Percentiles rank a stretch among this genome's conserved stretches.
phyloP scores from a whole-genome alignment of 805 yeast genomes.

The Millerago galiae region DNA sequence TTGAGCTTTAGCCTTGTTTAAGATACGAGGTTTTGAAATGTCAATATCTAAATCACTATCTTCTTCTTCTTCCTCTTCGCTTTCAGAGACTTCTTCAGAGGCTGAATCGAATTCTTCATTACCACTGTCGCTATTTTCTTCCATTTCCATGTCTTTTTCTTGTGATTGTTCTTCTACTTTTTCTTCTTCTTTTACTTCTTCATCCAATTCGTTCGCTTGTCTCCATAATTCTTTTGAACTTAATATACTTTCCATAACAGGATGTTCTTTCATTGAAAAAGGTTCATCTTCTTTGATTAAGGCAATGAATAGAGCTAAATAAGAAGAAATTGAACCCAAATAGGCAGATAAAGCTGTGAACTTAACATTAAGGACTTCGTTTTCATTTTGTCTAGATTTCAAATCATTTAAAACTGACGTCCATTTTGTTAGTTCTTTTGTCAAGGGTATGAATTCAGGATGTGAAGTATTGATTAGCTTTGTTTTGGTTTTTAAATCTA shows the following conservation, averaged over 20 bases:
- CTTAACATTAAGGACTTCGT: conserved; percentile 43
- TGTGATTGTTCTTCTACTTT: conserved; percentile 2
- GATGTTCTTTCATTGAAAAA: conserved; percentile 74
- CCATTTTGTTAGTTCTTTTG: conserved; percentile 49
- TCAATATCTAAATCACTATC: conserved; percentile 39
- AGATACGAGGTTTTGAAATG: conserved; percentile 44
- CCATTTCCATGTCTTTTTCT: conserved; percentile 12
- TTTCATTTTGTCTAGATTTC: conserved; percentile 20
- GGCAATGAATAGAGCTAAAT: conserved; percentile 67
- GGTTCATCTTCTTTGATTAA: conserved; percentile 47
- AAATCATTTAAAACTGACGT: conserved; percentile 37
- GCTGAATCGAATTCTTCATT: conserved; percentile 10
- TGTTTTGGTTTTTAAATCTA: conserved; percentile 49
- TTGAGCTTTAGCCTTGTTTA: conserved; percentile 32
- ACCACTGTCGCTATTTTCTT: conserved; percentile 2
- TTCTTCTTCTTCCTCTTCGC: conserved; percentile 16
- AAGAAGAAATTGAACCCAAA: conserved; percentile 69
- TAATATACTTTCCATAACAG: conserved; percentile 82
- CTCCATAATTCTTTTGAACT: conserved; percentile 86
- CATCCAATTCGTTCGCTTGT: conserved; percentile 57
- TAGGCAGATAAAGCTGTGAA: conserved; percentile 70
- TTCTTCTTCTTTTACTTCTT: conserved; percentile 2
- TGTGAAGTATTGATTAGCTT: conserved; percentile 52
- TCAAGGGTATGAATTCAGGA: conserved; percentile 80
- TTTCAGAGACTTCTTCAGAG: conserved; percentile 8